Evolutionary conservation across 306 rosid species (phyloP).

Genomic region (Cicer bijugum): DNA sequence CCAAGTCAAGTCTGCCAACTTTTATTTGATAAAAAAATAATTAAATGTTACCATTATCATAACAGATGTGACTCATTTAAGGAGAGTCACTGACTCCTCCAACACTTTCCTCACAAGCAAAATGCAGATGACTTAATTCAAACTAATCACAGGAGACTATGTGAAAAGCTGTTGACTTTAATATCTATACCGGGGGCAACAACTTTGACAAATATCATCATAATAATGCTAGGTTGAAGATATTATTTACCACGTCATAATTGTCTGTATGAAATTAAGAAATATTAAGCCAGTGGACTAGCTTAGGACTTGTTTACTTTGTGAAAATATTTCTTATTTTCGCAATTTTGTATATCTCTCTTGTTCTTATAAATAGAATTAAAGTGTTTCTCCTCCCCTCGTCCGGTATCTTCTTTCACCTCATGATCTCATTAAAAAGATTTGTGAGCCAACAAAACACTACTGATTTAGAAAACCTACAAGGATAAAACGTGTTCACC

Average conservation of each 20-base stretch:
- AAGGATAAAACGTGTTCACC: constrained; percentile 28
- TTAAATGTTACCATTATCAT: constrained; percentile 45
- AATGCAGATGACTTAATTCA: constrained; percentile 30
- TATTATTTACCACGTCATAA: constrained; percentile 7
- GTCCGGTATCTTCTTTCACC: too few species aligned
- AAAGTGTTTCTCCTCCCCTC: too few species aligned
- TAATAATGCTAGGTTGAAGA: constrained; percentile 1
- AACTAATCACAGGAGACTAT: constrained; percentile 3
- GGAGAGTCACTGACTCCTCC: constrained; percentile 12
- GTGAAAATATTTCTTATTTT: too few species aligned
- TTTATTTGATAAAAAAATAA: constrained; percentile 49
- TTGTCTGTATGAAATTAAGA: background rate
- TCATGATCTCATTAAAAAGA: too few species aligned
- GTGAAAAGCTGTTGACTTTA: constrained; percentile 17
- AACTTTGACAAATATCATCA: constrained; percentile 16
- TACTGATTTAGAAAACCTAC: constrained; percentile 22
- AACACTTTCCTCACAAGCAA: constrained; percentile 32
- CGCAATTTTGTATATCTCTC: too few species aligned
- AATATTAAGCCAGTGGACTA: background rate
- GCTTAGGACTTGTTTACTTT: background rate
- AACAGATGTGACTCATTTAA: constrained; percentile 35
- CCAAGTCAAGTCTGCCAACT: constrained; percentile 71
- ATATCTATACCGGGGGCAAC: constrained; percentile 26
- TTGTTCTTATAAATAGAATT: too few species aligned
- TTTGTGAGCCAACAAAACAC: too few species aligned